Evolutionary conservation across 2,329 filamentous ascomycete genomes (phyloP).

Genomic region (Phyllosticta capitalensis): DNA sequence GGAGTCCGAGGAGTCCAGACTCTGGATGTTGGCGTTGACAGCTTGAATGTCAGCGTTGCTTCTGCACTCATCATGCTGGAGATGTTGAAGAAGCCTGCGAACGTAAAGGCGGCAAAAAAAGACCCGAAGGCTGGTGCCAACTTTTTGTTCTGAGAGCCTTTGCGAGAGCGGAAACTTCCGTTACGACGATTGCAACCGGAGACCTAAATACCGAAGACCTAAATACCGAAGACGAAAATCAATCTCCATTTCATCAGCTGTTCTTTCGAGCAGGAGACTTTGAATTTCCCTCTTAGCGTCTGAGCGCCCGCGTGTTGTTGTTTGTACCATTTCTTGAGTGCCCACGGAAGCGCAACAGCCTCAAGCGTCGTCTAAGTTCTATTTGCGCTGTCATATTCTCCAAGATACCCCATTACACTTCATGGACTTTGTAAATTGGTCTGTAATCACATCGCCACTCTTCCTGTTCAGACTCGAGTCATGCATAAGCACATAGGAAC

Average conservation of each 20-base stretch:
- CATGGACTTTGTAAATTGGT: background rate
- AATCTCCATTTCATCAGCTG: too few relatives aligned
- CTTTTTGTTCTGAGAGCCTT: background rate
- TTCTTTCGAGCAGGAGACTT: too few relatives aligned
- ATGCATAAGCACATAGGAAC: background rate
- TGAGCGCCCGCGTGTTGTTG: too few relatives aligned
- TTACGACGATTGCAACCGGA: too few relatives aligned
- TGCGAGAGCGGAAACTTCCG: too few relatives aligned
- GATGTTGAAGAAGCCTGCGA: slow-evolving; percentile 41
- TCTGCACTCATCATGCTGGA: slow-evolving; percentile 64
- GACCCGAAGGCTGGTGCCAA: background rate
- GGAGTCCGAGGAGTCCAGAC: slow-evolving; percentile 50
- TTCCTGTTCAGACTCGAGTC: background rate
- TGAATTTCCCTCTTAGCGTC: too few relatives aligned
- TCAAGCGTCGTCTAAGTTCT: too few relatives aligned
- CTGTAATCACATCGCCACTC: background rate
- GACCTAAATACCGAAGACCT: too few relatives aligned
- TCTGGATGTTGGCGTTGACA: slow-evolving; percentile 58
- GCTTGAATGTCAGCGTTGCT: slow-evolving; percentile 87
- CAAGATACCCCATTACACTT: background rate
- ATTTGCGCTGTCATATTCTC: background rate
- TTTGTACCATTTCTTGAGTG: too few relatives aligned
- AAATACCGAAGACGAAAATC: too few relatives aligned
- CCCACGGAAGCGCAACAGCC: too few relatives aligned
- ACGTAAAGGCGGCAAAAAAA: background rate